Base-by-base conservation (phyloP, 2,329 filamentous ascomycete genomes). In the Colletotrichum nymphaeae region DNA sequence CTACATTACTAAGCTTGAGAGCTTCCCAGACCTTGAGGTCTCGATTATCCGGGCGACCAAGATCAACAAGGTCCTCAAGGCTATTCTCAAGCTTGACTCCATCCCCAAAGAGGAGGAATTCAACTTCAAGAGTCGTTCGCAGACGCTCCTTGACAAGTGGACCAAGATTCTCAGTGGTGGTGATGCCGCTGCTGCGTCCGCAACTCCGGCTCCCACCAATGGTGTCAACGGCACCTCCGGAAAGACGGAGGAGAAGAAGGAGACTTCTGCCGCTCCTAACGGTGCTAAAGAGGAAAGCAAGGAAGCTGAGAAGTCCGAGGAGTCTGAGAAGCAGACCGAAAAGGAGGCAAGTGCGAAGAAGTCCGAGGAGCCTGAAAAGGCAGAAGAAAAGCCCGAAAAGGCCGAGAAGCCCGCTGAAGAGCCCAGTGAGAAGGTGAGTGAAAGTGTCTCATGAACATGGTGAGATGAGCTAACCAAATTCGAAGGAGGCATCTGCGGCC, bases 11-110 rank as follows among this genome's bases (percentile, higher is more conserved):
- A 94, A 97, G 82, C 90, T 99, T 6, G 97, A 99, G 84, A 90
- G 88, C 8, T 93, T 87, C 82, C 86, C 90, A 1, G 94, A 97
- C 76, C 90, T 98, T 5, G 96, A 98, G 81, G 94, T 94, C 35
- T 91, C 92, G 76, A 97, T 98, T 78, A 98, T 98, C 79, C 92
- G 94, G 75, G 88, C 86, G 16, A 99, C 97, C 75, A 99, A 98
- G 88, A 98, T 99, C 84, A 96, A 98, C 90, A 99, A 99, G 86
- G 96, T 99, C 12, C 89, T 99, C 70, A 98, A 97, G 86, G 95
- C 93, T 5, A 97, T 99, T 76, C 87, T 98, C 78, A 98, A 98
- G 86, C 88, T 99, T 9, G 89, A 92, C 56, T 88, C 88, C 4
- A 97, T 99, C 77, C 95, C 95, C 5, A 93, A 92, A 74, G 97